Percentiles rank a stretch among this genome's conserved stretches.
These are phyloP conservation scores for Umbelopsis ramanniana DNA, from an alignment of 192 early-diverging fungal species.

Conservation along the genomic window DNA sequence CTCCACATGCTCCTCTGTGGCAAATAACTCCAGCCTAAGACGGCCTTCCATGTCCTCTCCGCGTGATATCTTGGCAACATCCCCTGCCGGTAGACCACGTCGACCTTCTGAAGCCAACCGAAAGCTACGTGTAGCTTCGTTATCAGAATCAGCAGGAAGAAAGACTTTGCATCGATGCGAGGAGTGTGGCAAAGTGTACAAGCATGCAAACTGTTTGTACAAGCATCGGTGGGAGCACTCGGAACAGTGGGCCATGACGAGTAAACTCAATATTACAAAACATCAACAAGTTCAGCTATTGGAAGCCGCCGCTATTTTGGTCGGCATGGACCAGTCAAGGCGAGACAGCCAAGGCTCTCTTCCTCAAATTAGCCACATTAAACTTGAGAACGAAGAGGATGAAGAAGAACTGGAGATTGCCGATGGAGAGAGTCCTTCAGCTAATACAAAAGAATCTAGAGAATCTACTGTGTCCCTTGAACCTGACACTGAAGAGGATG, in stretches of 20 bases:
- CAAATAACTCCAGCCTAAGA: not conserved
- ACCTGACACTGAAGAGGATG: conserved; percentile 19
- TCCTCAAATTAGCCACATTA: not conserved
- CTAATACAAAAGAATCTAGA: conserved; percentile 33
- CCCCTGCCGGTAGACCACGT: conserved; percentile 21
- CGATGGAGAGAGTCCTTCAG: conserved; percentile 27
- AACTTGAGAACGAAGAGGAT: conserved; percentile 30
- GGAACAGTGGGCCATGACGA: conserved; percentile 62
- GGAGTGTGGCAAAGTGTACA: conserved; percentile 69
- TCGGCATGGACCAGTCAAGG: conserved; percentile 49
- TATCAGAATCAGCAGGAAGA: conserved; percentile 27
- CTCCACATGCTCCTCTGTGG: not conserved
- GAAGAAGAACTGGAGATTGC: conserved; percentile 34
- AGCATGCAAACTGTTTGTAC: conserved; percentile 63
- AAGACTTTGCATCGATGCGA: conserved; percentile 44
- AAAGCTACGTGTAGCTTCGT: conserved; percentile 21
- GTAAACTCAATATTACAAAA: conserved; percentile 62
- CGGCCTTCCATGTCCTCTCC: conserved; percentile 19
- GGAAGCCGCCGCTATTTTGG: conserved; percentile 66
- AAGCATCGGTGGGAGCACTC: conserved; percentile 78
- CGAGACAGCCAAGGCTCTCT: conserved; percentile 23
- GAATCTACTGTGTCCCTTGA: conserved; percentile 12
- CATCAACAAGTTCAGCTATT: conserved; percentile 72
- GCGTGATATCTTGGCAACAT: conserved; percentile 2
- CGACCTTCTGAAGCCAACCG: conserved; percentile 29